These are phyloP conservation scores for Starmerella ratchasimensis DNA, from an alignment of 805 yeast genomes.

Conservation along the genomic window DNA sequence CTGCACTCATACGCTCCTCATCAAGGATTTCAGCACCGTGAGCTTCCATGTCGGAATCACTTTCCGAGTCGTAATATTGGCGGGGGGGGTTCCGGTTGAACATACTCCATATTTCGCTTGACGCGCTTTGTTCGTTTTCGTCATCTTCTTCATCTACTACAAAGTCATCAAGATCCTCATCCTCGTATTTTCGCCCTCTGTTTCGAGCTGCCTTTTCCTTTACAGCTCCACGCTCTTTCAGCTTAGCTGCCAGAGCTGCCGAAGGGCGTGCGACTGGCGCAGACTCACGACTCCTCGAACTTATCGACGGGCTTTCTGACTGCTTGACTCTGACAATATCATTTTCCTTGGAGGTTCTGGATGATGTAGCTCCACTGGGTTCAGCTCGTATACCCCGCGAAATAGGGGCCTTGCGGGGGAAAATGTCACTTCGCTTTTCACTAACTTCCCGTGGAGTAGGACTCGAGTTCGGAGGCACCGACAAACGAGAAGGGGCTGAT, in stretches of 20 bases:
- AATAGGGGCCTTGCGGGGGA: too few species aligned
- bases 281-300: too few species aligned
- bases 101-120: constrained; percentile 83
- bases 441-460: too few species aligned
- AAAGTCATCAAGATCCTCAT: constrained; percentile 41
- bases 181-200: constrained; percentile 24
- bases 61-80: constrained; percentile 36
- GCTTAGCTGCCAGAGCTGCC: constrained; percentile 14
- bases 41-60: constrained; percentile 76
- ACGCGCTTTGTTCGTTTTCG: constrained; percentile 25
- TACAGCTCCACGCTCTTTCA: background rate
- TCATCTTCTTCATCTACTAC: constrained; percentile 46
- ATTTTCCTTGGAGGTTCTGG: background rate
- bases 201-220: constrained; percentile 5
- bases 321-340: too few species aligned
- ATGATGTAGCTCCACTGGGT: too few species aligned
- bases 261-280: constrained; percentile 21
- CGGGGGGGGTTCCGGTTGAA: constrained; percentile 44
- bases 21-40: constrained; percentile 76
- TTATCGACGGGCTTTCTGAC: too few species aligned
- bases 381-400: too few species aligned
- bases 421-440: too few species aligned
- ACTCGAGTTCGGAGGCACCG: too few species aligned
- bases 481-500: too few species aligned
- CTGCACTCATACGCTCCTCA: constrained; percentile 62